Evolutionary conservation across 2,329 filamentous ascomycete genomes (phyloP), one percentile per base, ranked within the genome.

Genomic region (Arachnopeziza araneosa): DNA sequence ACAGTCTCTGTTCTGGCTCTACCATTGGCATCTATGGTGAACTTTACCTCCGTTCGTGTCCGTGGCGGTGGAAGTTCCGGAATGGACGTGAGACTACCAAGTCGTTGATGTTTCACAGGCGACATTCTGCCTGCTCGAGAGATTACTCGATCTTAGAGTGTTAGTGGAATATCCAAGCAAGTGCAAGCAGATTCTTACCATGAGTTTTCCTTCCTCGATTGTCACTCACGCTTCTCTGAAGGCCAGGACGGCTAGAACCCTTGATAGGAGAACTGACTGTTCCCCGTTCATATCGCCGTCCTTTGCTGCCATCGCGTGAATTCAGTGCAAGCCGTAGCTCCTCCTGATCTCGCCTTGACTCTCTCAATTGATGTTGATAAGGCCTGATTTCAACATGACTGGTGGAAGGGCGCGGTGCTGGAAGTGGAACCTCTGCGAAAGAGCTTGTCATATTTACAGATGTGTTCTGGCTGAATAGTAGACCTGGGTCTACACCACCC

Each of bases 21-120:
- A 23, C 85, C 85, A 57, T 80, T 79, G n/a, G 82, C 77, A 67
- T 87, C 84, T 62, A 88, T 86, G 19, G 79, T 84, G 63, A 88
- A 85, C 66, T 81, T 84, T 7, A 87, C 83, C 50, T 84, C 80
- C 0, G 83, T 80, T 50, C 81, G 77, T 48, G 78, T 77, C 55
- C 77, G 74, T 51, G 63, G 60, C 1, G 60, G 21, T 30, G 75
- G 69, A 12, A 77, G 72, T 68, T 87, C 85, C 0, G 83, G 83
- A 30, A 87, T 87, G 1, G 84, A 84, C 23, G 79, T 78, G 49
- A 87, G 74, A 1, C 77, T 81, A 2, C 79, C 79, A 0, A 80
- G 74, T 53, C 69, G 72, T 4, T 75, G 71, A 24, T 79, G 69
- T 66, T 84, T 85, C 44, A 79, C 72, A 0, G 84, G 82, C 4